phyloP scores from a whole-genome alignment of 2,329 filamentous ascomycete genomes.

The Periglandula ipomoeae region DNA sequence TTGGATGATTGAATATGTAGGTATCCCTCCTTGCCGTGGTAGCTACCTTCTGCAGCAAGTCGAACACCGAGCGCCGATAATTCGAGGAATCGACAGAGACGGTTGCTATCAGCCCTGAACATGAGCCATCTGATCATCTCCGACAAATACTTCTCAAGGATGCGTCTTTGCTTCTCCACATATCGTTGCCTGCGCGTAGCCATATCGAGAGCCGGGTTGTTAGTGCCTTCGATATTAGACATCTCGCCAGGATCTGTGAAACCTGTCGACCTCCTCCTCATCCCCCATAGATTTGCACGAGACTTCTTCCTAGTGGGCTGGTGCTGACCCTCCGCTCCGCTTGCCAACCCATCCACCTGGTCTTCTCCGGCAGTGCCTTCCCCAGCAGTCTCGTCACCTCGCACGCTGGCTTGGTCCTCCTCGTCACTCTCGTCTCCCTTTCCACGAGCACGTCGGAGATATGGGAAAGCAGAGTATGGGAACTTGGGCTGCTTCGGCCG shows the following conservation, averaged over 20 bases:
- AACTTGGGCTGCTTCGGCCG: constrained; percentile 82
- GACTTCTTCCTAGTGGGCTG: constrained; percentile 36
- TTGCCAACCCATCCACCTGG: constrained; percentile 40
- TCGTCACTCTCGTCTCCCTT: constrained; percentile 74
- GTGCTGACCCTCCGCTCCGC: constrained; percentile 23
- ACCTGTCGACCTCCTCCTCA: constrained; percentile 44
- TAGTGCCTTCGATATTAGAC: constrained; percentile 29
- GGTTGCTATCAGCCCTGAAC: constrained; percentile 90
- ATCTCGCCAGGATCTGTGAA: constrained; percentile 37
- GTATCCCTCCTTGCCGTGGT: constrained; percentile 95
- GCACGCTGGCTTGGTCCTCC: constrained; percentile 42
- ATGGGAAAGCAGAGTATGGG: constrained; percentile 81
- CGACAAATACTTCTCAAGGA: constrained; percentile 82
- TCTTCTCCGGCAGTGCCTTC: constrained; percentile 51
- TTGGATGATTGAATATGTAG: constrained; percentile 87
- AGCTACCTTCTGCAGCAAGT: constrained; percentile 88
- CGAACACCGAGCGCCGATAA: constrained; percentile 89
- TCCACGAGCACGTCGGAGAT: constrained; percentile 70
- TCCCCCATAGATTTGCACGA: constrained; percentile 43
- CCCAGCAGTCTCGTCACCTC: constrained; percentile 35
- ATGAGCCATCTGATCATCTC: constrained; percentile 96
- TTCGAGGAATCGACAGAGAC: constrained; percentile 91
- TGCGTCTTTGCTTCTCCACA: constrained; percentile 72
- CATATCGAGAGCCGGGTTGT: constrained; percentile 36
- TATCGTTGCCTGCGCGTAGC: constrained; percentile 45